These are phyloP conservation scores for Diaporthe eres DNA, from an alignment of 2,329 filamentous ascomycete species.

Conservation along the genomic window DNA sequence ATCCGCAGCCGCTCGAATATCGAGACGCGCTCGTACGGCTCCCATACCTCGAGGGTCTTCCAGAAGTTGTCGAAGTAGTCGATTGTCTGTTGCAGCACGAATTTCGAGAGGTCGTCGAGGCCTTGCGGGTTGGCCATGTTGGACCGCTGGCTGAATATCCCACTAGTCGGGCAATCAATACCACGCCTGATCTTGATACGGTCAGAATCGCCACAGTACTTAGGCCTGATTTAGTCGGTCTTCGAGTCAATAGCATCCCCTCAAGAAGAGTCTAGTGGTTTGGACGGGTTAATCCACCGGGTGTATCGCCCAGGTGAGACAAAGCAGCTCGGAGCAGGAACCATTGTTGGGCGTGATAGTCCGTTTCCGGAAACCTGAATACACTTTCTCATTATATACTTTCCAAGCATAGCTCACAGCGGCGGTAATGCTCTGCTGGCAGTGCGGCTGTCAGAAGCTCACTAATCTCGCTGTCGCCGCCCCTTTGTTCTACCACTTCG, in stretches of 20 bases:
- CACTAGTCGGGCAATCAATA: no score
- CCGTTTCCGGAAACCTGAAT: neutral
- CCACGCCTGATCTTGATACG: neutral
- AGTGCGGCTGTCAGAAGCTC: neutral
- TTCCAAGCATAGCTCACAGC: no score
- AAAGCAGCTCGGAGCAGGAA: neutral
- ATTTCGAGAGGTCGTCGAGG: neutral
- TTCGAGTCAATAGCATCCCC: neutral
- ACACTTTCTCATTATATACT: neutral
- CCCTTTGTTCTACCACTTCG: neutral
- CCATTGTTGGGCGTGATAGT: neutral
- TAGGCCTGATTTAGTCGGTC: neutral
- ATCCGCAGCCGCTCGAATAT: neutral
- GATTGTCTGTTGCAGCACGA: conserved; percentile 14
- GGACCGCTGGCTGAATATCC: neutral
- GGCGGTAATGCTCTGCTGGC: neutral
- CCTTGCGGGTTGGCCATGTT: conserved; percentile 5
- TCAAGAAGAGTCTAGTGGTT: neutral
- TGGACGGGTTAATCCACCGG: no score
- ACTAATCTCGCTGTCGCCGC: neutral
- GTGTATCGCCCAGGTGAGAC: neutral
- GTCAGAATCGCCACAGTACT: no score
- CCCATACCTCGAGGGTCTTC: neutral
- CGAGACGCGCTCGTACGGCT: neutral
- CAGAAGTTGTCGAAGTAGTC: conserved; percentile 24